phyloP scores from a whole-genome alignment of 2,329 filamentous ascomycete genomes.

The Juglanconis sp. region DNA sequence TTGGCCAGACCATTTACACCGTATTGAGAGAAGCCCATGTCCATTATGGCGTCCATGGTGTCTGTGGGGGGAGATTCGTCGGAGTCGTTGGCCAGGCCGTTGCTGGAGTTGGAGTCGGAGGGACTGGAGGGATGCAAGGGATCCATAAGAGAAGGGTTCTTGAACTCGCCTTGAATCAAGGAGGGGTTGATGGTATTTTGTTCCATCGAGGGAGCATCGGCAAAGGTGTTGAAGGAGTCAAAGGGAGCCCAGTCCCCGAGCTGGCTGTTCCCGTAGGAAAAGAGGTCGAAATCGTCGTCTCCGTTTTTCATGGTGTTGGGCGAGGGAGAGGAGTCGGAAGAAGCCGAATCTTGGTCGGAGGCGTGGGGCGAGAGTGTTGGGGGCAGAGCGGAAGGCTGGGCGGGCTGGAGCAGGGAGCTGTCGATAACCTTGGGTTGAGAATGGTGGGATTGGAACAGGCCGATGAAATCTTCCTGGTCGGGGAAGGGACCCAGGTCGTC shows the following conservation, averaged over 20 bases:
- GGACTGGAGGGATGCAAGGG: slow-evolving; percentile 19
- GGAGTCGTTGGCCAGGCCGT: slow-evolving; percentile 22
- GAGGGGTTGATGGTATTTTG: slow-evolving; percentile 35
- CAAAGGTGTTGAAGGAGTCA: slow-evolving; percentile 33
- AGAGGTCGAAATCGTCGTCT: slow-evolving; percentile 45
- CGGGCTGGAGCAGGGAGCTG: slow-evolving; percentile 18
- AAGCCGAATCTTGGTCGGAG: slow-evolving; percentile 46
- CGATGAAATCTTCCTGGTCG: slow-evolving; percentile 8
- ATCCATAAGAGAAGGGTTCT: neutral
- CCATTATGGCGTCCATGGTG: neutral
- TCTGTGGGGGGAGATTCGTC: slow-evolving; percentile 18
- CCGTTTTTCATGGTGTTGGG: slow-evolving; percentile 38
- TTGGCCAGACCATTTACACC: slow-evolving; percentile 10
- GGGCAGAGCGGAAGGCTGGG: slow-evolving; percentile 32
- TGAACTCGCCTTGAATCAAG: slow-evolving; percentile 19
- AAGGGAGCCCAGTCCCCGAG: slow-evolving; percentile 37
- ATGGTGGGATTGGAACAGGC: slow-evolving; percentile 13
- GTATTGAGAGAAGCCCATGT: slow-evolving; percentile 4
- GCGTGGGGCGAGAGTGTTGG: slow-evolving; percentile 40
- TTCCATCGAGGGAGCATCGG: slow-evolving; percentile 30
- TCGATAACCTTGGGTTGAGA: slow-evolving; percentile 15
- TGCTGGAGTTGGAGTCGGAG: slow-evolving; percentile 48
- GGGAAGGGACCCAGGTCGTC: slow-evolving; percentile 9
- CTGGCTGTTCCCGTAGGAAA: slow-evolving; percentile 20
- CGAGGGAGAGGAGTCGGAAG: slow-evolving; percentile 49